Conservation (phyloP, 2,329 filamentous ascomycete species). For the Gnomoniopsis smithogilvyi region DNA sequence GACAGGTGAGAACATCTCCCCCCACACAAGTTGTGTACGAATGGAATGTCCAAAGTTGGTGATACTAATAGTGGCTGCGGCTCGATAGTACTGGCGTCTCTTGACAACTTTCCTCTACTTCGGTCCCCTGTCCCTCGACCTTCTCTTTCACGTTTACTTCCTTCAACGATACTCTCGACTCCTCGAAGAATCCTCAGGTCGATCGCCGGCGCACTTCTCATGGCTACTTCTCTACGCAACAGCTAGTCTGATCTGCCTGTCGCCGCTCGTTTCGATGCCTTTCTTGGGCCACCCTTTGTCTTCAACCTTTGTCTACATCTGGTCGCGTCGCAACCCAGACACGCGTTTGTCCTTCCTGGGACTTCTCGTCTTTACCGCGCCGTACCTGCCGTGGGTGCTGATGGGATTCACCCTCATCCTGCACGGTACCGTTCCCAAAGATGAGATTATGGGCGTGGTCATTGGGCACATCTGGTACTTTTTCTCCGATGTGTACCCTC, state of each 20-base stretch:
- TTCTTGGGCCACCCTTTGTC: conserved; percentile 93
- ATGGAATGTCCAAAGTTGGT: background rate
- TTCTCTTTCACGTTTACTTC: conserved; percentile 98
- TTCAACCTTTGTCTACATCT: conserved; percentile 94
- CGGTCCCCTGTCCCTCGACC: conserved; percentile 86
- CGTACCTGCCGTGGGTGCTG: conserved; percentile 93
- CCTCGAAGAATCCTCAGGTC: conserved; percentile 89
- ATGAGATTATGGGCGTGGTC: conserved; percentile 92
- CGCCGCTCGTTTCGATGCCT: conserved; percentile 84
- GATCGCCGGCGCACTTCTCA: conserved; percentile 88
- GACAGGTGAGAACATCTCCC: conserved; percentile 63
- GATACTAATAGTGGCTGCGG: conserved; percentile 9
- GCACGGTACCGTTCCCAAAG: conserved; percentile 85
- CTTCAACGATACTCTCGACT: conserved; percentile 93
- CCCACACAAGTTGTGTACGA: background rate
- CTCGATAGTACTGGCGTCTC: conserved; percentile 85
- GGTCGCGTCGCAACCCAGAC: conserved; percentile 92
- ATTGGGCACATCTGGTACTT: conserved; percentile 98
- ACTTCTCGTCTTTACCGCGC: conserved; percentile 85
- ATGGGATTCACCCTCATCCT: conserved; percentile 91
- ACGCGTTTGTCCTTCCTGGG: conserved; percentile 87
- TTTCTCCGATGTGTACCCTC: conserved; percentile 94
- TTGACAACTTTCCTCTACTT: conserved; percentile 97
- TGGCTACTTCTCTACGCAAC: conserved; percentile 90
- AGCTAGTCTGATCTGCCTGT: conserved; percentile 73